Conservation (phyloP, 2,329 filamentous ascomycete genomes). For the Neopestalotiopsis rosae region DNA sequence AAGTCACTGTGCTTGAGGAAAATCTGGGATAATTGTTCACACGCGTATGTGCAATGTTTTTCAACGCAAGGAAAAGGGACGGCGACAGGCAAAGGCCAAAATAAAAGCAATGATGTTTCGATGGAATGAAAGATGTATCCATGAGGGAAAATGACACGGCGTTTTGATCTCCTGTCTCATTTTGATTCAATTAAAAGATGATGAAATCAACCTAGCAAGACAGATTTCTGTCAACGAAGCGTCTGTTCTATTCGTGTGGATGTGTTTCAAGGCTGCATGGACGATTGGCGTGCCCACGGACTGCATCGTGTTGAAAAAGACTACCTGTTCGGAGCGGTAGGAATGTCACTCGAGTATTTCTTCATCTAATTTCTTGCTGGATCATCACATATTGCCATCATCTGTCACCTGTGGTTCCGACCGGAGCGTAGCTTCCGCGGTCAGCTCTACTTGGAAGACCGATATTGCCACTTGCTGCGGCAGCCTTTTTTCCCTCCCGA, state of each 20-base stretch:
- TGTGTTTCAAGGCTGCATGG: too few relatives aligned
- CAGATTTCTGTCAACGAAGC: too few relatives aligned
- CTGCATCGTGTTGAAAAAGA: too few relatives aligned
- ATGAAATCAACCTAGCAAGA: background rate
- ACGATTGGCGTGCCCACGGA: too few relatives aligned
- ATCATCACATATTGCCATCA: background rate
- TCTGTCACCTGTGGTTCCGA: slow-evolving; percentile 11
- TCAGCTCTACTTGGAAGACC: slow-evolving; percentile 18
- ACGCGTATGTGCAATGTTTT: background rate
- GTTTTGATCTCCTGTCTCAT: background rate
- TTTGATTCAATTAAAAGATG: background rate
- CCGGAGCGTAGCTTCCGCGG: slow-evolving; percentile 20
- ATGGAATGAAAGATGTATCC: background rate
- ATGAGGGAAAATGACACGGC: background rate
- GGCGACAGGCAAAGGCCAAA: background rate
- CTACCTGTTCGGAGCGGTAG: too few relatives aligned
- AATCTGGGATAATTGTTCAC: slow-evolving; percentile 33
- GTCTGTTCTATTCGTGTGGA: too few relatives aligned
- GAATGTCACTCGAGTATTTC: too few relatives aligned
- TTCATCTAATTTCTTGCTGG: background rate
- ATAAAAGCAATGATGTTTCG: slow-evolving; percentile 9
- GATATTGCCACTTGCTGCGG: slow-evolving; percentile 15
- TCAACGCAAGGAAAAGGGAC: slow-evolving; percentile 7
- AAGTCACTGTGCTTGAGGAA: slow-evolving; percentile 57
- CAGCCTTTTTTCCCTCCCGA: slow-evolving; percentile 35